Evolutionary conservation across 2,329 filamentous ascomycete genomes (phyloP).

Genomic region (Lecanicillium sp.): DNA sequence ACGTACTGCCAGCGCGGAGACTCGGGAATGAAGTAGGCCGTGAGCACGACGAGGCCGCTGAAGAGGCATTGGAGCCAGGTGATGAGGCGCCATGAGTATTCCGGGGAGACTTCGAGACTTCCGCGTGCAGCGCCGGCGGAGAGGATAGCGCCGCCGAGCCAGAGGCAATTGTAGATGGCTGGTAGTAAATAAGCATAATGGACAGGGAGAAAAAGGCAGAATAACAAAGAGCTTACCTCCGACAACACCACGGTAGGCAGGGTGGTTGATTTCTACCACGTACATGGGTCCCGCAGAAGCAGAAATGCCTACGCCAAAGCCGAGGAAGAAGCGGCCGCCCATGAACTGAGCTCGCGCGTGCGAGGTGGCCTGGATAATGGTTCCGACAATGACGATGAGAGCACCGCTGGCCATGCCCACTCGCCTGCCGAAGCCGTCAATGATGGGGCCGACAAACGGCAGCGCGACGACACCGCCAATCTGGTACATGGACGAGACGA

Average conservation of each 20-base stretch:
- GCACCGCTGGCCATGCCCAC: slow-evolving; percentile 41
- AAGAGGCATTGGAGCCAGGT: slow-evolving; percentile 33
- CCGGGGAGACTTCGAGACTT: slow-evolving; percentile 19
- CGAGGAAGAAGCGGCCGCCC: slow-evolving; percentile 45
- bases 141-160: slow-evolving; percentile 34
- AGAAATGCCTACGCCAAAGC: slow-evolving; percentile 52
- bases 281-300: slow-evolving; percentile 56
- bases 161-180: slow-evolving; percentile 18
- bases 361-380: slow-evolving; percentile 20
- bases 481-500: slow-evolving; percentile 44
- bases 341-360: slow-evolving; percentile 44
- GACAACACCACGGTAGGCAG: slow-evolving; percentile 48
- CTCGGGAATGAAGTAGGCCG: slow-evolving; percentile 23
- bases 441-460: slow-evolving; percentile 33
- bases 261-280: slow-evolving; percentile 55
- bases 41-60: slow-evolving; percentile 24
- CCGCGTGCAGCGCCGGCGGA: slow-evolving; percentile 39
- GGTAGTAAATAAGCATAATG: too few relatives aligned
- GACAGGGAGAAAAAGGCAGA: neutral
- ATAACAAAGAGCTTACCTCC: slow-evolving; percentile 6
- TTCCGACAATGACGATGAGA: slow-evolving; percentile 32
- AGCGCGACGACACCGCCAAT: slow-evolving; percentile 38
- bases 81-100: slow-evolving; percentile 31
- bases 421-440: slow-evolving; percentile 39
- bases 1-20: slow-evolving; percentile 33